Evolutionary conservation across 371 early-diverging fungal species (phyloP).

Genomic region (Syncephalastrum monosporum): DNA sequence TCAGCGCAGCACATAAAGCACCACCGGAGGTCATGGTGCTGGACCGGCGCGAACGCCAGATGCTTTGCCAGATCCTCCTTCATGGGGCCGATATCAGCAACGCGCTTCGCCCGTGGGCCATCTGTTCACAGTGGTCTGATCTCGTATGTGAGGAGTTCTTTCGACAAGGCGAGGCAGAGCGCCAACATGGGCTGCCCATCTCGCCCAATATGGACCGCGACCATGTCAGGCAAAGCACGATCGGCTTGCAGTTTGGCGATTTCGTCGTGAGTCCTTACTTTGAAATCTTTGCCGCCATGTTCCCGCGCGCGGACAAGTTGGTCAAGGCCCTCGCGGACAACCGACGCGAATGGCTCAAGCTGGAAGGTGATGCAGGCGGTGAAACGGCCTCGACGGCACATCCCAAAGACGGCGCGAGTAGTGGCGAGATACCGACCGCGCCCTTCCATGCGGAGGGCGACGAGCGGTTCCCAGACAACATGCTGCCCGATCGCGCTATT

Average conservation of each 20-base stretch:
- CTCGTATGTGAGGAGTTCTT: slow-evolving; percentile 84
- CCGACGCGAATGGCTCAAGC: slow-evolving; percentile 36
- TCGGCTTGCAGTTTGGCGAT: slow-evolving; percentile 81
- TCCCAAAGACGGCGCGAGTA: neutral
- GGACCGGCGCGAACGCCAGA: slow-evolving; percentile 53
- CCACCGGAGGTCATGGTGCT: slow-evolving; percentile 7
- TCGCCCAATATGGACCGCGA: slow-evolving; percentile 89
- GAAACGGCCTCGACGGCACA: neutral
- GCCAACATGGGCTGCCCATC: slow-evolving; percentile 65
- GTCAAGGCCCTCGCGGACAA: slow-evolving; percentile 33
- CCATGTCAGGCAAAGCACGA: slow-evolving; percentile 69
- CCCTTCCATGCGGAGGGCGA: slow-evolving; percentile 8
- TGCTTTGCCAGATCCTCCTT: slow-evolving; percentile 67
- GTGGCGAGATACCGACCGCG: too few species aligned
- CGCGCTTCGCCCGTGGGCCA: slow-evolving; percentile 79
- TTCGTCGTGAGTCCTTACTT: slow-evolving; percentile 86
- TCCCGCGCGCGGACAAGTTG: slow-evolving; percentile 58
- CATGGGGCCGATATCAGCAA: slow-evolving; percentile 92
- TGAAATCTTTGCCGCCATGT: slow-evolving; percentile 71
- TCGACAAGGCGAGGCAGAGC: slow-evolving; percentile 83
- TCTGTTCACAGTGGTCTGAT: slow-evolving; percentile 86
- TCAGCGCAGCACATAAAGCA: neutral
- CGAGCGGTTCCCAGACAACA: slow-evolving; percentile 26
- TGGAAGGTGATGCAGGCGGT: slow-evolving; percentile 18
- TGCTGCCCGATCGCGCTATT: slow-evolving; percentile 39